Evolutionary conservation across 78 protist genomes (phyloP).

Genomic region (Dictyostelium brefeldianum): DNA sequence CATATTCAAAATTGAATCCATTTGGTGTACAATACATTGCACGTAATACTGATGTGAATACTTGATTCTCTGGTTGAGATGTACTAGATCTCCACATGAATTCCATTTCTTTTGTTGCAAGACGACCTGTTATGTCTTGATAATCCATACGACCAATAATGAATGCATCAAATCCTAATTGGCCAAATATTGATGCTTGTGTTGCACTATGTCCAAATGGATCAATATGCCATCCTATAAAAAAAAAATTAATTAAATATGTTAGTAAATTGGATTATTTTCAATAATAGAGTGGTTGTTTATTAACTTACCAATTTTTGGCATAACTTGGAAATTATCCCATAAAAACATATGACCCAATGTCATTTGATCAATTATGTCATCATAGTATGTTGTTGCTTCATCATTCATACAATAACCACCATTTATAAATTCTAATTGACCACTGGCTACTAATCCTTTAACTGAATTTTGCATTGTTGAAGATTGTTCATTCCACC

Average conservation of each 20-base stretch:
- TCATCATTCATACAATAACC: conserved; percentile 97
- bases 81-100: conserved; percentile 78
- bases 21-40: conserved; percentile 74
- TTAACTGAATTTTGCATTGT: conserved; percentile 51
- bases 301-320: no score
- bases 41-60: conserved; percentile 80
- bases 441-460: conserved; percentile 86
- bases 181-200: conserved; percentile 85
- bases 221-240: conserved; percentile 88
- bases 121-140: conserved; percentile 68
- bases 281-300: no score
- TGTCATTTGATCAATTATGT: conserved; percentile 78
- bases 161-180: conserved; percentile 89
- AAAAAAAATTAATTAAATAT: no score
- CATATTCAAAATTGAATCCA: conserved; percentile 82
- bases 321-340: conserved; percentile 58
- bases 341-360: conserved; percentile 80
- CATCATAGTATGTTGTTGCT: conserved; percentile 91
- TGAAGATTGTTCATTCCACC: conserved; percentile 90
- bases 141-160: conserved; percentile 94
- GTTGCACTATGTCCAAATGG: conserved; percentile 95
- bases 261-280: no score
- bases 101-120: conserved; percentile 67
- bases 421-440: conserved; percentile 91
- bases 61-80: conserved; percentile 51